These are phyloP conservation scores for Syncephalastrum monosporum DNA, from an alignment of 371 early-diverging fungal genomes.

Conservation along the genomic window DNA sequence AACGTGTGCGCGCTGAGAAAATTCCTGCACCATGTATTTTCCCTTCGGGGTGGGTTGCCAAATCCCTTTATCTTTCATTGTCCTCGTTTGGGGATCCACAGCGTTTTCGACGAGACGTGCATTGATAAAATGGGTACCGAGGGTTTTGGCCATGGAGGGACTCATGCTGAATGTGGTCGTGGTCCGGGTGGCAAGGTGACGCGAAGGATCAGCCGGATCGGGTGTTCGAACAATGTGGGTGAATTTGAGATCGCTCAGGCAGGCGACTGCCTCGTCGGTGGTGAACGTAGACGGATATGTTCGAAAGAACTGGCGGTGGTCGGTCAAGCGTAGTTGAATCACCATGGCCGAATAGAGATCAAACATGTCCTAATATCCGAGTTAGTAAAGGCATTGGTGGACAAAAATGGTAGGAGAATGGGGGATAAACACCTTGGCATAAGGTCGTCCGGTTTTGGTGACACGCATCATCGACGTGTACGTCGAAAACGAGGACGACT, in stretches of 20 bases:
- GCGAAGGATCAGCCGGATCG: slow-evolving; percentile 47
- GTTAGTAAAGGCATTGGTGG: background rate
- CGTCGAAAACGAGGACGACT: slow-evolving; percentile 9
- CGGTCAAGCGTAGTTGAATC: slow-evolving; percentile 35
- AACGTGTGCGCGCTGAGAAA: slow-evolving; percentile 35
- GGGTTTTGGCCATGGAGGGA: slow-evolving; percentile 50
- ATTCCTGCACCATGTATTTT: slow-evolving; percentile 48
- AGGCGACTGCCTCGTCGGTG: slow-evolving; percentile 56
- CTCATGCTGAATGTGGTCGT: slow-evolving; percentile 53
- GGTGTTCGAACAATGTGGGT: slow-evolving; percentile 52
- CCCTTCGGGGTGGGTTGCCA: slow-evolving; percentile 57
- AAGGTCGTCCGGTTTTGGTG: slow-evolving; percentile 36
- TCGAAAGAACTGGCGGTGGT: slow-evolving; percentile 51
- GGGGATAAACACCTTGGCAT: slow-evolving; percentile 19
- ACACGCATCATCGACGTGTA: slow-evolving; percentile 35
- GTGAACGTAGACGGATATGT: slow-evolving; percentile 57
- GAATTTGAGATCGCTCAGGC: slow-evolving; percentile 48
- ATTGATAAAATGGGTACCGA: slow-evolving; percentile 59
- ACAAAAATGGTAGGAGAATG: background rate
- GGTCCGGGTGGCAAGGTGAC: slow-evolving; percentile 43
- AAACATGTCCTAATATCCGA: slow-evolving; percentile 35
- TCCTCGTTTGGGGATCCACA: slow-evolving; percentile 44
- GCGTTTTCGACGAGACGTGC: slow-evolving; percentile 54
- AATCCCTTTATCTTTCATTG: slow-evolving; percentile 53
- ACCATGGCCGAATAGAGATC: slow-evolving; percentile 46